phyloP scores from a whole-genome alignment of 2,329 filamentous ascomycete species.

The Xylariaceae sp. region DNA sequence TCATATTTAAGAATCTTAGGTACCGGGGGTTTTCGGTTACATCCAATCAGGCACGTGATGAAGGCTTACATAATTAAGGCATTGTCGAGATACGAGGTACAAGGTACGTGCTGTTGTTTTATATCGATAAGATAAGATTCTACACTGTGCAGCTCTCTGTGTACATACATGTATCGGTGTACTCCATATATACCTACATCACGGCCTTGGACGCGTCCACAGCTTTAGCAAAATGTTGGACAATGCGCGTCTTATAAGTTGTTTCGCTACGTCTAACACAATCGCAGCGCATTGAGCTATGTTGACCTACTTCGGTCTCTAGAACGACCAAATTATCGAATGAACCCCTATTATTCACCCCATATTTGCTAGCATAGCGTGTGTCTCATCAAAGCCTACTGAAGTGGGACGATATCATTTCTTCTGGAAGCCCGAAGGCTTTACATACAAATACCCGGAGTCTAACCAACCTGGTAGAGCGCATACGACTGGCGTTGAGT shows the following conservation, averaged over 20 bases:
- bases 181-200: neutral
- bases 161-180: too few species aligned
- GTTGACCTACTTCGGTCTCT: neutral
- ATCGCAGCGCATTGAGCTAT: neutral
- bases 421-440: neutral
- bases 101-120: neutral
- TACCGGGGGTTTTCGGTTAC: neutral
- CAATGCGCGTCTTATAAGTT: slow-evolving; percentile 15
- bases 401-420: neutral
- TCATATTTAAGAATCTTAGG: slow-evolving; percentile 14
- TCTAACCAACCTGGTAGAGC: neutral
- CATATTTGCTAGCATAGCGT: neutral
- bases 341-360: neutral
- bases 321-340: neutral
- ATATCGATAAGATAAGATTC: slow-evolving; percentile 21
- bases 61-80: neutral
- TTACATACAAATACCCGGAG: neutral
- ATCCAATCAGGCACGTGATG: neutral
- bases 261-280: slow-evolving; percentile 3
- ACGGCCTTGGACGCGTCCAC: slow-evolving; percentile 15
- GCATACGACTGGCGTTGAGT: slow-evolving; percentile 5
- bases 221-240: slow-evolving; percentile 6
- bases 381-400: neutral
- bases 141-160: neutral
- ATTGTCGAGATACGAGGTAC: neutral